Evolutionary conservation across 78 protist species (phyloP), one percentile per base, ranked within the genome.

Genomic region (Protostelium mycophagum): DNA sequence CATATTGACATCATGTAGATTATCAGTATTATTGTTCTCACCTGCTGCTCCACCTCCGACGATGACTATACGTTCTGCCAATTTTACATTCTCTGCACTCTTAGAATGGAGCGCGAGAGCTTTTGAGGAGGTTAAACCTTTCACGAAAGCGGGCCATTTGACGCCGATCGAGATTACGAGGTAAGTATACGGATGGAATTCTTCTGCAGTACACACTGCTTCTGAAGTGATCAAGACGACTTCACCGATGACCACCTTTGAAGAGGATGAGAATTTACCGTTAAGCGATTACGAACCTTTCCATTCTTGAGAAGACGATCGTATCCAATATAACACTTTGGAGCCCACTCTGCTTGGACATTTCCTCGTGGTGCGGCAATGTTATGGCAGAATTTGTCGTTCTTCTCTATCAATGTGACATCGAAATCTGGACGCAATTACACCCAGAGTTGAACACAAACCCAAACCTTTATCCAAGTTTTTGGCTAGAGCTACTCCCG

Each of bases 331-430:
- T 51, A 92, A 1, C 88, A 36, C 36, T 92, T 85, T 35, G 83
- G 35, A 0, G 23, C 35, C 28, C 89, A 31, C 0, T 92, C 89
- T 23, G 90, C 90, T 31, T 92, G 88, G 0, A 92, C 89, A 28
- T 34, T 89, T 9, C 63, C 31, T 63, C 94, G 73, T 16, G 86
- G 84, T 0, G 91, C 88, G n/a, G 87, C 88, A 25, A 92, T 37
- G 35, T 87, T 88, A 31, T 92, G 91, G 86, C 84, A 88, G 38
- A 92, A 92, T 9, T 63, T 34, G 38, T 88, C 35, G 37, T 89
- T 87, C 73, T 90, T 88, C 38, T 92, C 94, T 28, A 92, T 85
- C n/a, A 92, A 86, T 0, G 91, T 92, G 0, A 92, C 94, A 85
- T 92, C 38, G 84, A 85, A 92, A 35, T 86, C 83, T 51, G 73